Percentiles rank a stretch among this genome's conserved stretches.
Evolutionary conservation across 2,329 filamentous ascomycete species (phyloP).

Genomic region (Fusarium sp.): DNA sequence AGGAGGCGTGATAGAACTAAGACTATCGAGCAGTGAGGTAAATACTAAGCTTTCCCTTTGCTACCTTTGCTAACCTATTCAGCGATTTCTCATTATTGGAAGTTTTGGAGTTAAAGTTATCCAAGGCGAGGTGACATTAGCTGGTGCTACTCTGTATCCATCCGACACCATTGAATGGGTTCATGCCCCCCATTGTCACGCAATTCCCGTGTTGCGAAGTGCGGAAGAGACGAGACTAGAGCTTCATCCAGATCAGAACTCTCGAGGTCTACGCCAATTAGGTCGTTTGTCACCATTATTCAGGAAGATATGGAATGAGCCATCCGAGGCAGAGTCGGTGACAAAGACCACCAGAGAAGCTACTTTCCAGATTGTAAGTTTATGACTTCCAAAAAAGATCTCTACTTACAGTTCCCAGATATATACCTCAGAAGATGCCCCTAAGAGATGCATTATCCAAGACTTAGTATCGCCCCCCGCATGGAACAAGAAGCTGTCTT

Average conservation of each 20-base stretch:
- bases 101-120: constrained; percentile 74
- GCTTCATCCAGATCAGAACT: constrained; percentile 66
- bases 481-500: constrained; percentile 72
- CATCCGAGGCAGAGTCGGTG: constrained; percentile 40
- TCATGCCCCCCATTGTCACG: constrained; percentile 76
- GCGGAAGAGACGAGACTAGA: constrained; percentile 65
- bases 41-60: not conserved
- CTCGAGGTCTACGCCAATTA: constrained; percentile 65
- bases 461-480: constrained; percentile 69
- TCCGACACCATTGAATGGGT: constrained; percentile 66
- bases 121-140: constrained; percentile 73
- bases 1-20: constrained; percentile 59
- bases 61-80: constrained; percentile 35
- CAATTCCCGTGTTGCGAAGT: constrained; percentile 75
- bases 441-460: constrained; percentile 64
- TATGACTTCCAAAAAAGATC: not conserved
- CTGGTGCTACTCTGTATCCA: constrained; percentile 72
- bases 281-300: constrained; percentile 75
- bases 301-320: constrained; percentile 73
- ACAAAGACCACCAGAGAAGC: constrained; percentile 34
- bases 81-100: constrained; percentile 75
- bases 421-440: constrained; percentile 65
- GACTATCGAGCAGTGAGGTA: constrained; percentile 65
- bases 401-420: constrained; percentile 58
- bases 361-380: constrained; percentile 66